Conservation (phyloP, 371 early-diverging fungal genomes). For the Mortierella sp. region DNA sequence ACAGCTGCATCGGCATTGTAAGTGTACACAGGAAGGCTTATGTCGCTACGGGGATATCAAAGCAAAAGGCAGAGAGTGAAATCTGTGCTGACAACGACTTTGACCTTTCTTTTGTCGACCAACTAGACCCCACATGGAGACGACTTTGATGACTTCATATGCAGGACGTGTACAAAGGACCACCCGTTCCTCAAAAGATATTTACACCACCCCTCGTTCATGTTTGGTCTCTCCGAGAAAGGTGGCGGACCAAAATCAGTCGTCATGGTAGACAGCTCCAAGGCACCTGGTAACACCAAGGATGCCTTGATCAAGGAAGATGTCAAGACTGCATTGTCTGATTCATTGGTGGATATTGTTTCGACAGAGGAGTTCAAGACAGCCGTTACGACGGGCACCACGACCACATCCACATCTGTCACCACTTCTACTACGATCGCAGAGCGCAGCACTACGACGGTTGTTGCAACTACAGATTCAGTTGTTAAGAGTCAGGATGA, state of each 20-base stretch:
- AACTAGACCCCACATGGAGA: conserved; percentile 74
- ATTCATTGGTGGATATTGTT: conserved; percentile 12
- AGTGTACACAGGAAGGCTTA: conserved; percentile 3
- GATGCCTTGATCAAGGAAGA: not conserved
- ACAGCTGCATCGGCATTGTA: conserved; percentile 82
- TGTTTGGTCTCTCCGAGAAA: conserved; percentile 63
- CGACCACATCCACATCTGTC: not conserved
- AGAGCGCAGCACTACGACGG: not conserved
- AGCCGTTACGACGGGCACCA: not conserved
- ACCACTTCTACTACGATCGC: not conserved
- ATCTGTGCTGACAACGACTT: conserved; percentile 7
- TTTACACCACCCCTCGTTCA: conserved; percentile 62
- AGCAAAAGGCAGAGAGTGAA: not conserved
- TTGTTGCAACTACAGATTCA: conserved; percentile 6
- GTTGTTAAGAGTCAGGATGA: not conserved
- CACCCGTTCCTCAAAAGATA: conserved; percentile 72
- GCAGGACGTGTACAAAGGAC: conserved; percentile 78
- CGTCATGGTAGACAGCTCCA: conserved; percentile 43
- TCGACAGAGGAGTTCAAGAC: not conserved
- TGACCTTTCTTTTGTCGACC: not conserved
- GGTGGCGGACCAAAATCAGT: conserved; percentile 57
- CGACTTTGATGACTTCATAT: conserved; percentile 85
- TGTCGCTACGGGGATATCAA: no score
- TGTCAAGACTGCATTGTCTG: conserved; percentile 6
- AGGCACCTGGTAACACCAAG: conserved; percentile 4